A percentile compares a stretch with the other conserved stretches of the same genome.
Conservation (phyloP, 495 filamentous ascomycete species). For the Glarea lozoyensis region DNA sequence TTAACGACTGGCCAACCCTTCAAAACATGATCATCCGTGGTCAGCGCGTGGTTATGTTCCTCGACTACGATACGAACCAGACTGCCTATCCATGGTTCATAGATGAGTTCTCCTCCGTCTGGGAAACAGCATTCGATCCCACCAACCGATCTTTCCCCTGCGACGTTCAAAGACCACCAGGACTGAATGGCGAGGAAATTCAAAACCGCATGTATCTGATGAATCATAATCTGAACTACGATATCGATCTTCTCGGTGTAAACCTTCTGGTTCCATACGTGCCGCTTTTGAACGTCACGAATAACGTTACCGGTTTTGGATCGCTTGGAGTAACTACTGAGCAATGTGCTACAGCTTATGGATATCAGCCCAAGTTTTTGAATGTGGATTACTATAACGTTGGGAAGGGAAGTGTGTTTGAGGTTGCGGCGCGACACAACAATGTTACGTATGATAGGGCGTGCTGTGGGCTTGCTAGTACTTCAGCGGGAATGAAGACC, state of each 20-base stretch:
- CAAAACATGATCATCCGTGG: slow-evolving; percentile 64
- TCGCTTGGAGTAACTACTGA: slow-evolving; percentile 59
- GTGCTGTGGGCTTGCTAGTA: slow-evolving; percentile 53
- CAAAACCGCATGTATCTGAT: slow-evolving; percentile 64
- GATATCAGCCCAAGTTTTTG: slow-evolving; percentile 73
- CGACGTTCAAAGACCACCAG: slow-evolving; percentile 59
- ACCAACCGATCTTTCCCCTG: slow-evolving; percentile 58
- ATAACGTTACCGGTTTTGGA: slow-evolving; percentile 53
- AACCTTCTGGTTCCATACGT: slow-evolving; percentile 66
- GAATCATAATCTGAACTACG: slow-evolving; percentile 86
- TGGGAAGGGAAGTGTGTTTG: slow-evolving; percentile 81
- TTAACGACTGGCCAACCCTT: slow-evolving; percentile 80
- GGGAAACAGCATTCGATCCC: slow-evolving; percentile 73
- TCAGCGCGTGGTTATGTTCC: slow-evolving; percentile 42
- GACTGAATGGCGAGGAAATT: slow-evolving; percentile 31
- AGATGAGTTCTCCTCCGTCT: slow-evolving; percentile 65
- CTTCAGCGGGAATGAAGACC: too few relatives aligned
- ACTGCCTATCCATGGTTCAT: slow-evolving; percentile 66
- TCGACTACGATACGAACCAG: slow-evolving; percentile 83
- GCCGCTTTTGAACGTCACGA: slow-evolving; percentile 60
- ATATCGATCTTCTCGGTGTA: slow-evolving; percentile 45
- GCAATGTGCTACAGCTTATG: slow-evolving; percentile 61
- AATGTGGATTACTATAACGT: slow-evolving; percentile 87
- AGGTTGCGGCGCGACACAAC: slow-evolving; percentile 79
- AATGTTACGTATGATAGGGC: slow-evolving; percentile 68